Base-by-base conservation (phyloP, 441 rosid genomes). In the Kokia cookei region DNA sequence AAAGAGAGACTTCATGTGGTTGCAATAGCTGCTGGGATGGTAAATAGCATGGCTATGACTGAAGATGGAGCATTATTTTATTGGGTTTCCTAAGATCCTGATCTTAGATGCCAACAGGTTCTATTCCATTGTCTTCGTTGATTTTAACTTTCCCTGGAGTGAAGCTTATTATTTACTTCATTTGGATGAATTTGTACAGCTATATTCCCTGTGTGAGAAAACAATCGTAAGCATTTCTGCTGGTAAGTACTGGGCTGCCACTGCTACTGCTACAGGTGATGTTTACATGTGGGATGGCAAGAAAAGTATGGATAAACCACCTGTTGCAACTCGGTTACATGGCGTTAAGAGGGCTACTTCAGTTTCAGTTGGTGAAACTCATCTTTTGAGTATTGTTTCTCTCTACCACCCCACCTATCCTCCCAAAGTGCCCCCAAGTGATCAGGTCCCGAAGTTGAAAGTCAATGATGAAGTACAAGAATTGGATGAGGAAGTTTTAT, bases 281-380 rank as follows among this genome's bases (percentile, higher is more conserved):
- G 90, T 90, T 72, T 89, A 89, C 86, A 91, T 83, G 91, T 92
- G 97, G 94, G 98, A 96, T 80, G 97, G 92, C 60, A 92, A 96
- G 85, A 81, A 86, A 63, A 80, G 73, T 5, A 86, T 79, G 75
- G 93, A 90, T 72, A 79, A 78, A 79, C 84, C 86, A 73, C 98
- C 93, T 5, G 73, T 79, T 57, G 82, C 81, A 59, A 91, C 97
- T 66, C 91, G 97, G 65, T 78, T 96, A 79, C 91, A 85, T 71
- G 93, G 98, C 57, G 78, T 92, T 58, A 96, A 96, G 84, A 90
- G 81, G 83, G 97, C 93, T 22, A 87, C 96, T 72, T 85, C 96
- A 43, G 94, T 92, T 82, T 84, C 97, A 27, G 98, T 93, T 67
- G 99, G 99, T 62, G 98, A 96, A 86, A 92, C 98, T 22, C 99